These are phyloP conservation scores for Amylocarpus encephaloides DNA, from an alignment of 2,329 filamentous ascomycete genomes.

Conservation along the genomic window DNA sequence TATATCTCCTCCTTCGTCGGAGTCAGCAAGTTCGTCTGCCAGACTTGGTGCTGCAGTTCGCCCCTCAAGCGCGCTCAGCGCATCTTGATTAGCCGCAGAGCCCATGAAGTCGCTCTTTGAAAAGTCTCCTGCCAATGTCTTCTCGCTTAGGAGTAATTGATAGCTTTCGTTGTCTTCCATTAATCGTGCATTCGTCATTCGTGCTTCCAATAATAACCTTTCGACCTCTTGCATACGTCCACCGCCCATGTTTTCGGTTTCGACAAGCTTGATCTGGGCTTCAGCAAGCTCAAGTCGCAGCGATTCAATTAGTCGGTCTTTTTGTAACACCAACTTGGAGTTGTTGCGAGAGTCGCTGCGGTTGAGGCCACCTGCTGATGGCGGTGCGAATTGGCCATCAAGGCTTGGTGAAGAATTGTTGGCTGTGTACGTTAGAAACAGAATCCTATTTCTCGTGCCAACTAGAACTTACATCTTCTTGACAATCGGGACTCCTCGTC, in stretches of 20 bases:
- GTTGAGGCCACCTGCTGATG: constrained; percentile 73
- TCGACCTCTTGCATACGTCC: constrained; percentile 86
- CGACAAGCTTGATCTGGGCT: constrained; percentile 89
- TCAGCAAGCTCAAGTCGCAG: constrained; percentile 88
- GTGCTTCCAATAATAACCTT: constrained; percentile 79
- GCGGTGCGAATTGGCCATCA: constrained; percentile 80
- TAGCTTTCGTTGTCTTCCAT: constrained; percentile 99
- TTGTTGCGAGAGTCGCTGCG: constrained; percentile 85
- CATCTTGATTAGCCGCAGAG: constrained; percentile 57
- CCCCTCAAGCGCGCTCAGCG: constrained; percentile 58
- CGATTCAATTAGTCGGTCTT: constrained; percentile 93
- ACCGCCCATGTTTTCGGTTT: constrained; percentile 88
- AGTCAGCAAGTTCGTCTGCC: constrained; percentile 81
- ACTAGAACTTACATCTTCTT: constrained; percentile 45
- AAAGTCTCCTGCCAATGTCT: constrained; percentile 92
- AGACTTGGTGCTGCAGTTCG: constrained; percentile 53
- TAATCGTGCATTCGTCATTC: constrained; percentile 89
- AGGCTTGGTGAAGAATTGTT: constrained; percentile 59
- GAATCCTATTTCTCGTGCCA: not conserved
- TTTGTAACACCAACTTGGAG: constrained; percentile 85
- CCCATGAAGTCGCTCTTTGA: constrained; percentile 70
- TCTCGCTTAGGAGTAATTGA: constrained; percentile 87
- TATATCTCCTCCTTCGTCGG: constrained; percentile 56
- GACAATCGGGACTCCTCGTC: constrained; percentile 50
- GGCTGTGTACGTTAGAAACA: constrained; percentile 23